Conservation (phyloP, 2,329 filamentous ascomycete species). For the Amauroascus verrucosus region DNA sequence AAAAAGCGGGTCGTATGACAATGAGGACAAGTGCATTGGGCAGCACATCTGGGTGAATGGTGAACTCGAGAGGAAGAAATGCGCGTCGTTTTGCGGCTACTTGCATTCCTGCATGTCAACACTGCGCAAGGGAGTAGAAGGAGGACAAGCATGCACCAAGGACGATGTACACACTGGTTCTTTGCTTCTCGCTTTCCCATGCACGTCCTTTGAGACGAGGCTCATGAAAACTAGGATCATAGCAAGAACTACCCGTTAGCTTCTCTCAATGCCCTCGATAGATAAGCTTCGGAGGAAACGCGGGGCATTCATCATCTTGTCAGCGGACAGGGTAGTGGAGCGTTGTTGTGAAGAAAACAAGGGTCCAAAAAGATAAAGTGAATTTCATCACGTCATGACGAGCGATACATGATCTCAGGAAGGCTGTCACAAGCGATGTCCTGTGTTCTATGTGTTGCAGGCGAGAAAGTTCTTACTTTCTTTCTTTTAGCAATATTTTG, state of each 20-base stretch:
- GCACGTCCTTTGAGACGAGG: neutral
- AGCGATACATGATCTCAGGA: too few relatives aligned
- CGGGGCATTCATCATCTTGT: neutral
- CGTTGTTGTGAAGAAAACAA: constrained; percentile 1
- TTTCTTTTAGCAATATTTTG: too few relatives aligned
- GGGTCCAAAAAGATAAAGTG: neutral
- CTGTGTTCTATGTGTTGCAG: too few relatives aligned
- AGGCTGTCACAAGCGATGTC: too few relatives aligned
- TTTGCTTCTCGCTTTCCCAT: neutral
- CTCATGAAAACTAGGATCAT: neutral
- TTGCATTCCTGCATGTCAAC: too few relatives aligned
- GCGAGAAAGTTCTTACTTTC: too few relatives aligned
- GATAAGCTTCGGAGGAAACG: neutral
- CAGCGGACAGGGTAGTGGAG: neutral
- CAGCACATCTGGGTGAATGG: neutral
- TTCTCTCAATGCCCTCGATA: neutral
- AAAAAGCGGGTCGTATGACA: neutral
- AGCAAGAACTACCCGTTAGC: too few relatives aligned
- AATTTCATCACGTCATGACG: constrained; percentile 3
- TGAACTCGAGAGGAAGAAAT: neutral
- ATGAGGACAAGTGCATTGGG: neutral
- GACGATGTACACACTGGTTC: neutral
- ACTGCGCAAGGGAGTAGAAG: neutral
- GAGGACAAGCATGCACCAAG: neutral
- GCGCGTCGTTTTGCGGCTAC: too few relatives aligned